phyloP scores from a whole-genome alignment of 805 yeast species.

The Wickerhamiella shivajii region DNA sequence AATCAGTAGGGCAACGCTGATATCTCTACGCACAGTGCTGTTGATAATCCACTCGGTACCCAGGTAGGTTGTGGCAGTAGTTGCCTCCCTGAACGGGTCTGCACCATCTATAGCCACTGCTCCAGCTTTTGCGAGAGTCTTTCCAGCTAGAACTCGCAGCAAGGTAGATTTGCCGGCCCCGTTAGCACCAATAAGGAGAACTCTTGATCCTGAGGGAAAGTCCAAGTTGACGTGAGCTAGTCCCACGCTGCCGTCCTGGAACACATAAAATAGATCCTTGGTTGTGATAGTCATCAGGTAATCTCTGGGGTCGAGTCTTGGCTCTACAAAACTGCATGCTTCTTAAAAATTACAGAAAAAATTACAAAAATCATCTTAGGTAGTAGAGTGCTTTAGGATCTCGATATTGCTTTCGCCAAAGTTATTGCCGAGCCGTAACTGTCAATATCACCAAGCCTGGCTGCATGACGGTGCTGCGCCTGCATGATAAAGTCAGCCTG shows the following conservation, averaged over 20 bases:
- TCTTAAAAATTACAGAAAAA: too few species aligned
- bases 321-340: too few species aligned
- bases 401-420: too few species aligned
- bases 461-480: too few species aligned
- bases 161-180: slow-evolving; percentile 96
- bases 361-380: too few species aligned
- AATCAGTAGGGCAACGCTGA: slow-evolving; percentile 67
- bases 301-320: too few species aligned
- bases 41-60: slow-evolving; percentile 98
- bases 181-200: slow-evolving; percentile 78
- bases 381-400: too few species aligned
- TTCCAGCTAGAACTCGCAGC: slow-evolving; percentile 75
- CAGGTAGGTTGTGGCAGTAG: slow-evolving; percentile 45
- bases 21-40: slow-evolving; percentile 78
- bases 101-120: slow-evolving; percentile 57
- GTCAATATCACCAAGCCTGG: too few species aligned
- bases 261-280: slow-evolving; percentile 50
- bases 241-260: slow-evolving; percentile 49
- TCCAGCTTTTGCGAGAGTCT: slow-evolving; percentile 68
- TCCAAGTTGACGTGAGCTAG: slow-evolving; percentile 45
- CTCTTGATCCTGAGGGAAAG: slow-evolving; percentile 58
- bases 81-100: slow-evolving; percentile 68
- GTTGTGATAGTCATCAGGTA: slow-evolving; percentile 48
- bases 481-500: too few species aligned
- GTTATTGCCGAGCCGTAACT: too few species aligned